These are phyloP conservation scores for Bacidia rubella DNA, from an alignment of 495 filamentous ascomycete species.

Conservation along the genomic window DNA sequence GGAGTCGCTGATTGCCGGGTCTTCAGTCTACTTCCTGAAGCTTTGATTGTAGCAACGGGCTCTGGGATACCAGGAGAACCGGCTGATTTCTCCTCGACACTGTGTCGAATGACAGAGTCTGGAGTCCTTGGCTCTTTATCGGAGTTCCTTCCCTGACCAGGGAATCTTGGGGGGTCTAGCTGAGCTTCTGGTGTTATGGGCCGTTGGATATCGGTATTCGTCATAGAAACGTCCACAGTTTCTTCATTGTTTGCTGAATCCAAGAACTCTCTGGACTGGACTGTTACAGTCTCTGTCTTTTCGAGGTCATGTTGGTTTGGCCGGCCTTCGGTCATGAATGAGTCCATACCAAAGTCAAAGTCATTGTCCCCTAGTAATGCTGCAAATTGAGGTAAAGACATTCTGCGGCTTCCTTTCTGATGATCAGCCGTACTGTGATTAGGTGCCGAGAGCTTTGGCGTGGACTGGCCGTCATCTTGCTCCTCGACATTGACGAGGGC, in stretches of 20 bases:
- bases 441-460: constrained; percentile 18
- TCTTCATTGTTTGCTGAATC: neutral
- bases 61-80: constrained; percentile 61
- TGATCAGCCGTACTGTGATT: neutral
- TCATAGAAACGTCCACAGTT: neutral
- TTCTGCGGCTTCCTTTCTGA: constrained; percentile 12
- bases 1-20: constrained; percentile 79
- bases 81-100: constrained; percentile 32
- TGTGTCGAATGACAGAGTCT: constrained; percentile 85
- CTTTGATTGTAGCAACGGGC: constrained; percentile 76
- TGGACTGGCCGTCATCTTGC: constrained; percentile 22
- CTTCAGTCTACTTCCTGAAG: constrained; percentile 76
- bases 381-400: constrained; percentile 34
- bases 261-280: neutral
- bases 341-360: constrained; percentile 36
- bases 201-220: constrained; percentile 33
- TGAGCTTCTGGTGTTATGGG: constrained; percentile 52
- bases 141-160: constrained; percentile 30
- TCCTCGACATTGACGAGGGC: constrained; percentile 16
- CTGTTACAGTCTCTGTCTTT: constrained; percentile 1
- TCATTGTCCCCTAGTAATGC: constrained; percentile 32
- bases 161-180: constrained; percentile 34
- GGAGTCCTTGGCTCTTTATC: constrained; percentile 65
- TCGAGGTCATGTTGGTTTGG: constrained; percentile 20
- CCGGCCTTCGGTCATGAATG: constrained; percentile 40